phyloP scores from a whole-genome alignment of 2,329 filamentous ascomycete species.

The Parastagonospora nodorum region DNA sequence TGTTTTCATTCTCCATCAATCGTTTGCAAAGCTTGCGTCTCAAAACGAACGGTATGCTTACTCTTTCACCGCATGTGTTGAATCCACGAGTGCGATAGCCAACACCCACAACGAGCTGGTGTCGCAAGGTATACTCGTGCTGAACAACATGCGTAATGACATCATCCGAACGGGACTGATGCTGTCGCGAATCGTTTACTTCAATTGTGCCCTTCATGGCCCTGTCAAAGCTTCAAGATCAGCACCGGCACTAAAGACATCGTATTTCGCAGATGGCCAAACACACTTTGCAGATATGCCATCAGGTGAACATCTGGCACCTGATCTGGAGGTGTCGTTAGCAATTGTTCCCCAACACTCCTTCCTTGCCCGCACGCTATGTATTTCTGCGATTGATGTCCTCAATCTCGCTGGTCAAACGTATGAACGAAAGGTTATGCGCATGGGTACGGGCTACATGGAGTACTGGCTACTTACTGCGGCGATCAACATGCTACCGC shows the following conservation, averaged over 20 bases:
- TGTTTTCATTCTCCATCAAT: slow-evolving; percentile 40
- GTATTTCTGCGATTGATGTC: slow-evolving; percentile 31
- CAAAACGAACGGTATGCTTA: slow-evolving; percentile 35
- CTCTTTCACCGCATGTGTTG: slow-evolving; percentile 38
- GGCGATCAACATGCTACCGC: slow-evolving; percentile 36
- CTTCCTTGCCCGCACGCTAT: slow-evolving; percentile 33
- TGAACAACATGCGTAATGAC: slow-evolving; percentile 40
- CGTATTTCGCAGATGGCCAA: slow-evolving; percentile 8
- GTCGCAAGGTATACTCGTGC: slow-evolving; percentile 20
- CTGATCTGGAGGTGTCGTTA: slow-evolving; percentile 14
- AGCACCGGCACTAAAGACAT: neutral
- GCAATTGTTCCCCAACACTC: slow-evolving; percentile 27
- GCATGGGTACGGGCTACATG: slow-evolving; percentile 44
- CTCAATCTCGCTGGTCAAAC: slow-evolving; percentile 34
- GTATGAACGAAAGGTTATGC: slow-evolving; percentile 42
- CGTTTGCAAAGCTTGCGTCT: slow-evolving; percentile 35
- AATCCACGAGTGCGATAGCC: slow-evolving; percentile 34
- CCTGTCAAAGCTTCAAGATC: slow-evolving; percentile 8
- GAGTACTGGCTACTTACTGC: slow-evolving; percentile 43
- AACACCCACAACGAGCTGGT: slow-evolving; percentile 27
- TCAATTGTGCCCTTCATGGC: slow-evolving; percentile 24
- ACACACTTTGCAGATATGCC: slow-evolving; percentile 6
- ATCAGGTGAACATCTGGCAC: slow-evolving; percentile 1
- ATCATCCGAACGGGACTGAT: slow-evolving; percentile 33
- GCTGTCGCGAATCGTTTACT: slow-evolving; percentile 31